Percentiles rank a stretch among this genome's conserved stretches.
Conservation (phyloP, 2,329 filamentous ascomycete species). For the Ophiostoma triangulosporum region DNA sequence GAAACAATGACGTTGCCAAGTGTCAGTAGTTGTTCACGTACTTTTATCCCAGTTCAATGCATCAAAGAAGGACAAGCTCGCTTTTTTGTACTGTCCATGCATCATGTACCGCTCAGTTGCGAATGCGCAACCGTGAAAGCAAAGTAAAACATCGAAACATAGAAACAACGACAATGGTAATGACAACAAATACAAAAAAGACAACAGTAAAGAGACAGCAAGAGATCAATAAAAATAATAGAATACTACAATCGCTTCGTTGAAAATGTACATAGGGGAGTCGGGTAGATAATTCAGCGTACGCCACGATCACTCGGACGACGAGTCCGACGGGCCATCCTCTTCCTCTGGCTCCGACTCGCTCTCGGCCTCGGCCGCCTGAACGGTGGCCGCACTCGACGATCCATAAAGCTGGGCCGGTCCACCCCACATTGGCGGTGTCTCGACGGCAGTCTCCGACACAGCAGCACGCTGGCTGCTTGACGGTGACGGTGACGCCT, state of each 20-base stretch:
- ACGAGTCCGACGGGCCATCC: background rate
- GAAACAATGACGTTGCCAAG: too few species aligned
- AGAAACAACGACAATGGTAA: background rate
- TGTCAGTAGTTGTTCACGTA: background rate
- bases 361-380: background rate
- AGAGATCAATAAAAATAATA: background rate
- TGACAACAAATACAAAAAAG: background rate
- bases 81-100: background rate
- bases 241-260: background rate
- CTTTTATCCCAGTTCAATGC: background rate
- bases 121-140: background rate
- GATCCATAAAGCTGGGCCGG: constrained; percentile 32
- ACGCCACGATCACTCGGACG: background rate
- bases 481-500: background rate
- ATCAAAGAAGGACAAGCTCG: background rate
- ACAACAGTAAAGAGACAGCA: background rate
- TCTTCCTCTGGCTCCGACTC: background rate
- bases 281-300: too few species aligned
- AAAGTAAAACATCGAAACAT: background rate
- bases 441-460: background rate
- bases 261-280: background rate
- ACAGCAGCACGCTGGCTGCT: background rate
- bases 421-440: constrained; percentile 35
- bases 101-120: background rate
- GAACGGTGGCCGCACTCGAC: background rate